A percentile compares a stretch with the other conserved stretches of the same genome.
phyloP scores from a whole-genome alignment of 352 stramenopile species.

The Pythium dissimile region DNA sequence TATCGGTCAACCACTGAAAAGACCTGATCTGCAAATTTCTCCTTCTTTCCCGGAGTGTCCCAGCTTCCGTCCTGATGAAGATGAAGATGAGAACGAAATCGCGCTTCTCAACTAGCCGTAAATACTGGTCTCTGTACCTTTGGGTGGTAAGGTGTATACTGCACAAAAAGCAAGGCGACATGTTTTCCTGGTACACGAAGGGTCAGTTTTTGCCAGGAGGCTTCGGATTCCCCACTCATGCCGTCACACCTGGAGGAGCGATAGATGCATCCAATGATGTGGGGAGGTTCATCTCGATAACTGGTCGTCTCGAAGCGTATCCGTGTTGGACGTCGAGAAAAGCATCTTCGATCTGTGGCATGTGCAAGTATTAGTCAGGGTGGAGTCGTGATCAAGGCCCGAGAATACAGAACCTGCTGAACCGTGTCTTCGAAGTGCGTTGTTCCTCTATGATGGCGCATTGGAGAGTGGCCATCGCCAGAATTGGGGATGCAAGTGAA shows the following conservation, averaged over 20 bases:
- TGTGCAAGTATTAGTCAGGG: not conserved
- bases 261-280: conserved; percentile 82
- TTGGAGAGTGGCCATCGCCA: conserved; percentile 48
- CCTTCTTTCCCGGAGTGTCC: conserved; percentile 72
- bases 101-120: not conserved
- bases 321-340: conserved; percentile 79
- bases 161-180: conserved; percentile 87
- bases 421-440: conserved; percentile 88
- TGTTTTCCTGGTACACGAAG: conserved; percentile 60
- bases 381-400: not conserved
- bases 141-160: conserved; percentile 88
- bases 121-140: conserved; percentile 32
- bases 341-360: conserved; percentile 83
- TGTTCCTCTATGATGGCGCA: conserved; percentile 82
- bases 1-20: conserved; percentile 88
- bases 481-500: conserved; percentile 79
- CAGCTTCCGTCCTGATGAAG: conserved; percentile 62
- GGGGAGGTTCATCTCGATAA: conserved; percentile 92
- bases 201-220: too few species aligned
- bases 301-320: conserved; percentile 60
- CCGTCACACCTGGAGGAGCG: conserved; percentile 52
- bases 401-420: conserved; percentile 33
- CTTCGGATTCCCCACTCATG: too few species aligned
- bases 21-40: conserved; percentile 75
- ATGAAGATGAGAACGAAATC: not conserved